Evolutionary conservation across 2,329 filamentous ascomycete genomes (phyloP), one percentile per base, ranked within the genome.

Genomic region (Byssoonygena ceratinophila): DNA sequence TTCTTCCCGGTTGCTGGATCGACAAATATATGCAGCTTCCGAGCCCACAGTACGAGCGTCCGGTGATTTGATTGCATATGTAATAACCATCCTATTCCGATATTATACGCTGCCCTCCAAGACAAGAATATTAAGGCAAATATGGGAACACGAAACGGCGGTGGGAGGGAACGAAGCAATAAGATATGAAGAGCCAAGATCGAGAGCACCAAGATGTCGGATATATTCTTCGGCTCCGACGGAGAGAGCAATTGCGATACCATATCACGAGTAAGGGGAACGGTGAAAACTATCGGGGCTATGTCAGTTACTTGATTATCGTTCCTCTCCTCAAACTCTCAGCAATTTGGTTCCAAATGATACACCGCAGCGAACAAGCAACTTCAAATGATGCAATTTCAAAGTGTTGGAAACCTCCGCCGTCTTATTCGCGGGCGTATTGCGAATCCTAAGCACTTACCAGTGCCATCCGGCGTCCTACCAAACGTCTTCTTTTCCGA

Each of bases 231-330:
- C 50, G 92, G 89, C 66, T 97, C 85, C 59, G 85, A 86, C 48
- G 92, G 92, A 62, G 94, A 92, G 61, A 98, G 81, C 52, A 98
- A 79, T 72, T 97, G 92, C 48, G 91, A 94, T 61, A 98, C 91
- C 92, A 98, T 97, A 72, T 98, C 92, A 76, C 96, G 89, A 53
- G 92, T 98, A 57, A 88, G 84, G 45, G 92, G 92, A 51, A 98
- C 92, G 54, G 88, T 85, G 67, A 98, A 98, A 63, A 95, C 92
- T 97, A 41, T n/a, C 14, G 43, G 48, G 25, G 25, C 37, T 20
- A 46, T 27, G 20, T 45, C n/a, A 49, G 46, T 32, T 29, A 6
- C 16, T 8, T 25, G 14, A 3, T 39, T 39, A 12, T 25, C 18
- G 22, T 2, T 37, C 11, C 18, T 27, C 31, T 23, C 31, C 36